Conservation (phyloP, 495 filamentous ascomycete genomes). For the Talaromyces adpressus region DNA sequence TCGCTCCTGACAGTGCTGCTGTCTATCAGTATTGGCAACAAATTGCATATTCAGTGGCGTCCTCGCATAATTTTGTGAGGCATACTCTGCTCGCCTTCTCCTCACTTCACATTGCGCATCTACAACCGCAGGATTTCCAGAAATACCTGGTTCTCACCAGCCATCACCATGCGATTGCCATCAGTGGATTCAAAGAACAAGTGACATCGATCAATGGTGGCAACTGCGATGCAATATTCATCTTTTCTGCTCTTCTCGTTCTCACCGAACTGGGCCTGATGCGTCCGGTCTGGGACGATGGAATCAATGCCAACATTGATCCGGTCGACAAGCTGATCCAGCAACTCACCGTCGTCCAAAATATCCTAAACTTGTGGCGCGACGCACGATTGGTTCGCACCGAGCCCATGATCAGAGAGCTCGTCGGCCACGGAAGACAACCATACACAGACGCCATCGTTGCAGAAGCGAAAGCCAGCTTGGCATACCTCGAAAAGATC, state of each 20-base stretch:
- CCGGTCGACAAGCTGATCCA: conserved; percentile 1
- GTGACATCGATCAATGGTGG: not conserved
- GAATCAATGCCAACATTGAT: not conserved
- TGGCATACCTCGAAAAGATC: not conserved
- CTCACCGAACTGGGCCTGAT: conserved; percentile 3
- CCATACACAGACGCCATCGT: not conserved
- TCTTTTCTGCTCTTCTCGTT: not conserved
- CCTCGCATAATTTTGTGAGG: conserved; percentile 6
- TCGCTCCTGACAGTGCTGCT: not conserved
- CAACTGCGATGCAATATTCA: conserved; percentile 5
- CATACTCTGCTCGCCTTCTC: conserved; percentile 7
- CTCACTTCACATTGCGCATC: conserved; percentile 5
- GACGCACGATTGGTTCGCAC: not conserved
- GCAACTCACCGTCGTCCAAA: not conserved
- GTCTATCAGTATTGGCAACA: conserved; percentile 3
- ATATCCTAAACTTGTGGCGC: not conserved
- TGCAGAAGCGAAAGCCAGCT: not conserved
- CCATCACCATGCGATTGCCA: not conserved
- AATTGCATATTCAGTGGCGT: conserved; percentile 4
- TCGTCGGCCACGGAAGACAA: conserved; percentile 4
- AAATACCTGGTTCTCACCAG: conserved; percentile 5
- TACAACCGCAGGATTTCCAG: not conserved
- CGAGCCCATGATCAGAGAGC: conserved; percentile 3
- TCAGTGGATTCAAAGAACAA: conserved; percentile 1
- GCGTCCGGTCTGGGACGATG: conserved; percentile 3